Evolutionary conservation across 1,284 basidiomycete species (phyloP), one percentile per base, ranked within the genome.

Genomic region (Ustilago vetiveriae): DNA sequence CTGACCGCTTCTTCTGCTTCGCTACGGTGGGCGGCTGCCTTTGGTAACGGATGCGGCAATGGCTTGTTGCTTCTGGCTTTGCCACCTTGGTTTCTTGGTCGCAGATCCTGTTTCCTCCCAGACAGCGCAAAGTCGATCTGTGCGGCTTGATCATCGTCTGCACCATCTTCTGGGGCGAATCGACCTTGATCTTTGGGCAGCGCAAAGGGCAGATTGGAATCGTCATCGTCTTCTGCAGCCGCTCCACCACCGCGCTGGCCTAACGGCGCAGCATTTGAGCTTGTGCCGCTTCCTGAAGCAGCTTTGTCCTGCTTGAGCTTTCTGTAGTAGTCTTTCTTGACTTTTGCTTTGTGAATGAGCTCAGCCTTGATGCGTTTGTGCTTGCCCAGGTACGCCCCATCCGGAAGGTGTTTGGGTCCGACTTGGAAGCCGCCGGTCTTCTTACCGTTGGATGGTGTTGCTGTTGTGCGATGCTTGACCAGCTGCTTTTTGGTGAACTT

Each of bases 331-430:
- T 80, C 78, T 68, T 84, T 83, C 78, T 86, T 86, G 51, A 85
- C 80, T 72, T 85, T 85, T 30, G 85, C 85, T 43, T 84, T 84
- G 67, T 83, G 78, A 59, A 86, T 86, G 47, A 86, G 76, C 29
- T 84, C 83, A 17, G 83, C 83, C 68, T 86, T 86, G 76, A 85
- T 84, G 69, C 84, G 84, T 48, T 85, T 83, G 23, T 84, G 85
- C 84, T 76, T 69, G 19, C 80, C 80, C 7, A 82, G 60, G 52
- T 82, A 82, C 4, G 78, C 72, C 3, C 80, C 80, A 47, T 73
- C 75, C 4, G 80, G 76, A 23, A 76, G 73, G 41, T 81, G 73
- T 8, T 58, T 66, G 6, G 79, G 79, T 2, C 80, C 79, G 4
- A 81, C 79, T 35, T 65, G 57, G 48, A 82, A 82, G 6, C 79